Conservation (phyloP, 805 yeast genomes). For the Zygotorulaspora danielsina region DNA sequence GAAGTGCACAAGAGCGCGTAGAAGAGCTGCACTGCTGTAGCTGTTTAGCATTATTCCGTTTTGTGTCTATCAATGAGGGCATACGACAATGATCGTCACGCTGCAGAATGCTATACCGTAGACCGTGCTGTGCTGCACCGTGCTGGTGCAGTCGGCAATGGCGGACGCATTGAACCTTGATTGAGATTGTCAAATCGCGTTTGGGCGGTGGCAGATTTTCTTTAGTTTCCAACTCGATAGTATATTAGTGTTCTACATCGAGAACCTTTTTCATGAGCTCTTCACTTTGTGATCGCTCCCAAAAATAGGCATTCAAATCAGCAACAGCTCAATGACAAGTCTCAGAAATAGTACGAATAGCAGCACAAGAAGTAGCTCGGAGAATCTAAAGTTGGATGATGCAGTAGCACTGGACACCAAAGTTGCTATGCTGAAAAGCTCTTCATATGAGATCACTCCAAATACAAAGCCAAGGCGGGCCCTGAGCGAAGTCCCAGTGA, state of each 20-base stretch:
- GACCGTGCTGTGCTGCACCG: neutral
- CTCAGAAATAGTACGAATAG: slow-evolving; percentile 3
- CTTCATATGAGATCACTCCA: slow-evolving; percentile 8
- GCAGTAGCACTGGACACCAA: slow-evolving; percentile 1
- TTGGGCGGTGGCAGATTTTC: neutral
- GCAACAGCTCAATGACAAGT: slow-evolving; percentile 6
- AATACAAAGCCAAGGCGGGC: slow-evolving; percentile 14
- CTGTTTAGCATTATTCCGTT: neutral
- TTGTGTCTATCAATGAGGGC: slow-evolving; percentile 3
- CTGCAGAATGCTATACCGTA: neutral
- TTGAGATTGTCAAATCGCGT: neutral
- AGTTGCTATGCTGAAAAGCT: slow-evolving; percentile 3
- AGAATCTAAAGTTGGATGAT: slow-evolving; percentile 2
- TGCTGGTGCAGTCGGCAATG: too few species aligned
- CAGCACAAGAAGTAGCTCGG: slow-evolving; percentile 7
- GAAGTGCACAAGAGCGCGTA: slow-evolving; percentile 8
- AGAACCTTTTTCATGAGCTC: too few species aligned
- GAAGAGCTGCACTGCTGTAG: neutral
- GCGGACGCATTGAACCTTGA: neutral
- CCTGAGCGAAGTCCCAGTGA: slow-evolving; percentile 16
- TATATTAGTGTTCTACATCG: neutral
- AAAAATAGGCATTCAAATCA: neutral
- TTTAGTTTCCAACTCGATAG: neutral
- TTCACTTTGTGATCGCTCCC: too few species aligned
- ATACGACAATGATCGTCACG: neutral